A percentile compares a stretch with the other conserved stretches of the same genome.
Evolutionary conservation across 2,329 filamentous ascomycete species (phyloP).

Genomic region (Pseudonectria buxi): DNA sequence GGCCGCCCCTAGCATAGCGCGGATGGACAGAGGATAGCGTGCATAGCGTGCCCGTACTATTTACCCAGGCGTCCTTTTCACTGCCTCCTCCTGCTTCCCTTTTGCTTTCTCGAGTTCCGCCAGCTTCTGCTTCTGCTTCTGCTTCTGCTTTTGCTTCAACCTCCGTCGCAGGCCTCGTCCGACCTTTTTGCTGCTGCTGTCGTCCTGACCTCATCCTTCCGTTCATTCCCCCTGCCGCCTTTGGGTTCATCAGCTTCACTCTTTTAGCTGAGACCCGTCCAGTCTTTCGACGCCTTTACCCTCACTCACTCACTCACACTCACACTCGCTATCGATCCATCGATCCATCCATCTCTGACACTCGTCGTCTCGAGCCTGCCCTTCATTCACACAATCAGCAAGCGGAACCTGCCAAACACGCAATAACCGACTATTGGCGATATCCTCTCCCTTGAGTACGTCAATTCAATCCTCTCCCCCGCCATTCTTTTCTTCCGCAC

Average conservation of each 20-base stretch:
- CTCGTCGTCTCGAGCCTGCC: constrained; percentile 4
- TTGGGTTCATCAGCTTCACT: constrained; percentile 36
- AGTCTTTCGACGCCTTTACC: constrained; percentile 22
- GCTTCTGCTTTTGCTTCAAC: constrained; percentile 11
- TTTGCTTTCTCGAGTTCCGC: constrained; percentile 4
- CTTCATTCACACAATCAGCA: constrained; percentile 13
- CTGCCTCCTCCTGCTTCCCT: constrained; percentile 5
- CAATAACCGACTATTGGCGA: constrained; percentile 21
- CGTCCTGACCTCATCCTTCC: constrained; percentile 13
- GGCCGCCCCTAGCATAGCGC: constrained; percentile 1
- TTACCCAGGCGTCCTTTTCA: constrained; percentile 21
- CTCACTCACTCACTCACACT: background rate
- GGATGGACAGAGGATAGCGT: no score
- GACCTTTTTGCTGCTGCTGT: constrained; percentile 19
- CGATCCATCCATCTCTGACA: background rate
- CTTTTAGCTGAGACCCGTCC: constrained; percentile 36
- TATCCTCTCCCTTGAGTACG: constrained; percentile 23
- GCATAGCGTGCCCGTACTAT: background rate
- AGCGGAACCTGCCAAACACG: constrained; percentile 19
- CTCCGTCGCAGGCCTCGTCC: constrained; percentile 16
- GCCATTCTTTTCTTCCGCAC: constrained; percentile 9
- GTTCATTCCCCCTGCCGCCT: constrained; percentile 23
- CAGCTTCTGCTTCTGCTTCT: constrained; percentile 13
- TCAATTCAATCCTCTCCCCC: constrained; percentile 13
- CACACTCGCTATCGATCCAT: background rate